phyloP scores from a whole-genome alignment of 139 green algal species.

The Chlorella sp. region DNA sequence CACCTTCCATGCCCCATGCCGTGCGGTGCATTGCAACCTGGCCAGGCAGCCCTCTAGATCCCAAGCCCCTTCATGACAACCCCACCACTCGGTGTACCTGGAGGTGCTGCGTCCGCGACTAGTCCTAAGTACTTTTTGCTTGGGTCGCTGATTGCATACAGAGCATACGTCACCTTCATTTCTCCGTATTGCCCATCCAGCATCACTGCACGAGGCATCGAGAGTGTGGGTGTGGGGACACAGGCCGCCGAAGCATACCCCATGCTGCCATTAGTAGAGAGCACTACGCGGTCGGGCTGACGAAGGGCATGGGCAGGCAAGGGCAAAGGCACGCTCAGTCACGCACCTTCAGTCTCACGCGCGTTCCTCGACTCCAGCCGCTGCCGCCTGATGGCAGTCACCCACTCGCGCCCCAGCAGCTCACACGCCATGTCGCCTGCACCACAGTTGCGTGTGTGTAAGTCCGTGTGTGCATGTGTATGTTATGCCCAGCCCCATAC shows the following conservation, averaged over 20 bases:
- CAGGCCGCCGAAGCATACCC: not conserved
- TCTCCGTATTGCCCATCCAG: not conserved
- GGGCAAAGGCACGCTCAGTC: not conserved
- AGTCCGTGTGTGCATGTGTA: too few relatives aligned
- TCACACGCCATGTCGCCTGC: slow-evolving; percentile 31
- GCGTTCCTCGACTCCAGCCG: not conserved
- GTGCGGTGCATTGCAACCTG: too few relatives aligned
- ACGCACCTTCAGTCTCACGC: not conserved
- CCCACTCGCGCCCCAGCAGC: slow-evolving; percentile 16
- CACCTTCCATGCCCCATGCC: too few relatives aligned
- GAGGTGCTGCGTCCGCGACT: slow-evolving; percentile 16
- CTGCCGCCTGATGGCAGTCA: not conserved
- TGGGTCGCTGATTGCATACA: not conserved
- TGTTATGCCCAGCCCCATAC: too few relatives aligned
- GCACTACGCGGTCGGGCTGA: not conserved
- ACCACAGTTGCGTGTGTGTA: not conserved
- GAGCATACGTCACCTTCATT: slow-evolving; percentile 1
- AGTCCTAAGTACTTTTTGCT: too few relatives aligned
- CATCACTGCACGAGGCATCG: not conserved
- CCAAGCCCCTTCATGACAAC: too few relatives aligned
- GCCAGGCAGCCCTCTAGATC: too few relatives aligned
- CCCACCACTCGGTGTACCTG: not conserved
- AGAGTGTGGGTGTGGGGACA: not conserved
- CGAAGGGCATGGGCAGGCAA: too few relatives aligned
- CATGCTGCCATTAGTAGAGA: too few relatives aligned